Evolutionary conservation across 2,329 filamentous ascomycete genomes (phyloP), one percentile per base, ranked within the genome.

Genomic region (Hymenoscyphus occultus): DNA sequence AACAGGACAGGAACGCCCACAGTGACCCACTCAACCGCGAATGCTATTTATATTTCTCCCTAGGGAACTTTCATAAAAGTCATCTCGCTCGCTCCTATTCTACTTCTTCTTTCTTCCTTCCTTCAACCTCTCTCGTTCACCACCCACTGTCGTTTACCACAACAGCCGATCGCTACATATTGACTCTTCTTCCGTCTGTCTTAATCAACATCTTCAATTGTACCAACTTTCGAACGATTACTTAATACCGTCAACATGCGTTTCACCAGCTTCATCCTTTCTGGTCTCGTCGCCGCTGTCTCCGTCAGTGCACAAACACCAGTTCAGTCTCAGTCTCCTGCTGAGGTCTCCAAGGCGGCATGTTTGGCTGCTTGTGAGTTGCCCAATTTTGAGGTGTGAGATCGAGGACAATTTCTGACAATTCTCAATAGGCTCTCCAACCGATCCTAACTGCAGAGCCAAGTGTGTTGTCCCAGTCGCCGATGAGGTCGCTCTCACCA

Each of bases 321-420:
- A 22, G 65, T 61, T 19, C n/a, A 32, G n/a, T 32, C 39, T 32
- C 19, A 57, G 7, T 57, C 59, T 56, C 61, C 67, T 32, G 67
- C 65, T 51, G 65, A 69, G 56, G 45, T 56, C 7, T 62, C 65
- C 40, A 39, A 69, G 54, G 64, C 62, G n/a, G 28, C 67, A 28
- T 69, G 67, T 42, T 61, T 69, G 32, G 6, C 56, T 48, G 60
- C 62, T 22, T 69, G 67, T 69, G 66, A 31, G 67, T 67, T 7
- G 45, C 3, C 28, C 1, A 28, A 39, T 32, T 14, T 45, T 42
- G 14, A 19, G 19, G 7, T 22, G 19, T 12, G 19, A 51, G 9
- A 12, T 3, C 45, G 42, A n/a, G 48, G 5, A 39, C 35, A 22
- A 9, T 19, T 59, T 22, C 51, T 62, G 13, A 60, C 60, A 42